Conservation (phyloP, 1,139 yeast species). For the Protomyces macrosporus region DNA sequence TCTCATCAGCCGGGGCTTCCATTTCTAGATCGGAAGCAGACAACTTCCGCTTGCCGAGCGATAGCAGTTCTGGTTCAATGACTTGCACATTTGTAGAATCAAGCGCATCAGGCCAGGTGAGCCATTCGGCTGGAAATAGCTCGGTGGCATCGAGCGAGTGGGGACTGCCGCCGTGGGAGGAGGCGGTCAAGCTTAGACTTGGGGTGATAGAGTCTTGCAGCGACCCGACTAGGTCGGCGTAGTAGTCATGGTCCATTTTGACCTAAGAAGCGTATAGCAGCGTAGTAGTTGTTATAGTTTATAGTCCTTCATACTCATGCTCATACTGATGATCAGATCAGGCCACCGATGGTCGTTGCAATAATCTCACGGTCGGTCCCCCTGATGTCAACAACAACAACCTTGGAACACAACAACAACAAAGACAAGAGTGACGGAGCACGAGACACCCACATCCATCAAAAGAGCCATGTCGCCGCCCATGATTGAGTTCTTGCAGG, state of each 20-base stretch:
- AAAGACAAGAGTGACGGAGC: neutral
- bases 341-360: neutral
- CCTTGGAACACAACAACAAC: neutral
- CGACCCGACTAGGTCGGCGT: neutral
- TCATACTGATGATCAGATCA: neutral
- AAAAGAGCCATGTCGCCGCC: constrained; percentile 10
- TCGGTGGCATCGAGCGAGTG: neutral
- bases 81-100: neutral
- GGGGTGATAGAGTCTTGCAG: neutral
- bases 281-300: neutral
- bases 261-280: neutral
- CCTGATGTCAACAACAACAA: neutral
- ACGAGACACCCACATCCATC: neutral
- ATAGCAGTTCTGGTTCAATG: neutral
- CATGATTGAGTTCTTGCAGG: constrained; percentile 30
- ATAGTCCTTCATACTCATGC: neutral
- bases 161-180: neutral
- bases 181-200: neutral
- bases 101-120: neutral
- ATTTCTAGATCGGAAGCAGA: constrained; percentile 31
- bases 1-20: constrained; percentile 32
- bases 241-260: neutral
- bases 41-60: neutral
- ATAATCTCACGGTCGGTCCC: neutral
- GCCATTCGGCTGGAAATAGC: neutral